A percentile compares a stretch with the other conserved stretches of the same genome.
Conservation (phyloP, 768 basidiomycete genomes). For the Amanita exitialis region DNA sequence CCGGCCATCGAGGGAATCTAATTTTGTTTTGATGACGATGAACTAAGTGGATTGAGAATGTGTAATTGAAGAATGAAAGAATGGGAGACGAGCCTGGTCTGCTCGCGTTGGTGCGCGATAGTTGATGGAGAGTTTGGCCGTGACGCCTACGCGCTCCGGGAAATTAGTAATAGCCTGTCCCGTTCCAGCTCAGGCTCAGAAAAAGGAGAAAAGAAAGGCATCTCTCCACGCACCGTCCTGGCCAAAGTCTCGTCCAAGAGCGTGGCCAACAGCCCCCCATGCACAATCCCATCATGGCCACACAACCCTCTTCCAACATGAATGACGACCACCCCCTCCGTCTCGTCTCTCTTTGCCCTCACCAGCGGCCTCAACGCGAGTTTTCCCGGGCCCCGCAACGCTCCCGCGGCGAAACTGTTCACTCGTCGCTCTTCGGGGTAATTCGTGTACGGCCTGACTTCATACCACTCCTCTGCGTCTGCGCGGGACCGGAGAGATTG, state of each 20-base stretch:
- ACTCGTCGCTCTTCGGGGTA: slow-evolving; percentile 66
- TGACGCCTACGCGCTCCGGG: slow-evolving; percentile 87
- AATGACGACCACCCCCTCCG: slow-evolving; percentile 57
- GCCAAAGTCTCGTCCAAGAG: slow-evolving; percentile 80
- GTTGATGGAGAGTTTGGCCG: slow-evolving; percentile 71
- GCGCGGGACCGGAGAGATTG: slow-evolving; percentile 31
- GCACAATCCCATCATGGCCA: slow-evolving; percentile 90
- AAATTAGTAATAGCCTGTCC: slow-evolving; percentile 73
- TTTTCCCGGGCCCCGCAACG: slow-evolving; percentile 81
- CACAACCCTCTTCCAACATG: slow-evolving; percentile 85
- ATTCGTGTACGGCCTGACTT: slow-evolving; percentile 60
- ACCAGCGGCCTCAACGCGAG: slow-evolving; percentile 75
- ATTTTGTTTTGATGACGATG: slow-evolving; percentile 64
- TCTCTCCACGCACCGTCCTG: slow-evolving; percentile 45
- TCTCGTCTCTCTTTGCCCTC: slow-evolving; percentile 65
- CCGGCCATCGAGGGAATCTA: slow-evolving; percentile 64
- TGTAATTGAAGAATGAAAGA: neutral
- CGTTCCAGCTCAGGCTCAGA: neutral
- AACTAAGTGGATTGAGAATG: slow-evolving; percentile 39
- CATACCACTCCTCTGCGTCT: slow-evolving; percentile 62
- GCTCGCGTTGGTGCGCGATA: slow-evolving; percentile 86
- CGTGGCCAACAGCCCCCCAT: slow-evolving; percentile 88
- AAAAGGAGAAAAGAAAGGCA: neutral
- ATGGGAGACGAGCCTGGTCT: slow-evolving; percentile 52
- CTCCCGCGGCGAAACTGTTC: slow-evolving; percentile 78